A percentile compares a stretch with the other conserved stretches of the same genome.
Evolutionary conservation across 139 green algal species (phyloP).

Genomic region (Haematococcus lacustris): DNA sequence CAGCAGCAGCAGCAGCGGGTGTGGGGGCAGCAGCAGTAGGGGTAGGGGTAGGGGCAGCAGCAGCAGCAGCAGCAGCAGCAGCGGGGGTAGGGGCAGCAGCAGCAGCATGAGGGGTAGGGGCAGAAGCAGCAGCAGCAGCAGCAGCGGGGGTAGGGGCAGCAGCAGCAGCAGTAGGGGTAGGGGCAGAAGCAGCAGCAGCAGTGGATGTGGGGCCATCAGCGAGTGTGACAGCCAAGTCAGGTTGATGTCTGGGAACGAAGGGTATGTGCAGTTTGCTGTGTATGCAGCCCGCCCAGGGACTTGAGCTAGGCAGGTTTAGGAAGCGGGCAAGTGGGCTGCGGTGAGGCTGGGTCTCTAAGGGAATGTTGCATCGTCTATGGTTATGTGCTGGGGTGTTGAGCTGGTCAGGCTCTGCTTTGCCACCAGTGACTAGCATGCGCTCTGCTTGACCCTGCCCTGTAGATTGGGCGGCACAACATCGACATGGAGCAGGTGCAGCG

Average conservation of each 20-base stretch:
- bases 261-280: not conserved
- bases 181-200: no score
- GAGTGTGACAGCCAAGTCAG: not conserved
- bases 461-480: conserved; percentile 21
- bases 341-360: not conserved
- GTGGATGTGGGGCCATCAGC: no score
- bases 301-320: not conserved
- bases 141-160: no score
- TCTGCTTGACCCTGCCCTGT: not conserved
- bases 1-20: no score
- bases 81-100: not conserved
- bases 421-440: not conserved
- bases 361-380: not conserved
- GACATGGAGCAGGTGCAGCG: conserved; percentile 17
- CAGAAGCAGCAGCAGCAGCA: not conserved
- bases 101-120: not conserved
- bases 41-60: not conserved
- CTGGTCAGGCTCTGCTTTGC: no score
- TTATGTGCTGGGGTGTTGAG: not conserved
- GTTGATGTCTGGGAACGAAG: not conserved
- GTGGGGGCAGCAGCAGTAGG: no score
- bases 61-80: not conserved
- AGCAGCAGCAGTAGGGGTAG: no score
- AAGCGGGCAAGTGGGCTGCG: not conserved
- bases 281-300: not conserved